Percentiles rank a stretch among this genome's conserved stretches.
Conservation (phyloP, 2,329 filamentous ascomycete species). For the Ascochyta koolunga region DNA sequence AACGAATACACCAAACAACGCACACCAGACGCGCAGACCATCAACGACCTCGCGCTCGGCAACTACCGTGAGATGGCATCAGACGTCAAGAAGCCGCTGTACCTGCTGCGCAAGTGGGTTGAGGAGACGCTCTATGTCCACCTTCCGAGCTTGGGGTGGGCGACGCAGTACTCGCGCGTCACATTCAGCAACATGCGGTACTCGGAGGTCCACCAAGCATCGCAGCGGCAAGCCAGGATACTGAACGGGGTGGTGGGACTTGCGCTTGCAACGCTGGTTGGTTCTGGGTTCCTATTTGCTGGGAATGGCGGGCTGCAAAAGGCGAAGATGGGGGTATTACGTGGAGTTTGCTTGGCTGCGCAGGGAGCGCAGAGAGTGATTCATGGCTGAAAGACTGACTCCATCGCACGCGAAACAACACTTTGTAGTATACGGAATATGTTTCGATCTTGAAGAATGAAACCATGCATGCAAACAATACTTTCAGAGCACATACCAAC, state of each 20-base stretch:
- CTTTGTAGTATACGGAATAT: background rate
- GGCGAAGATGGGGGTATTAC: slow-evolving; percentile 36
- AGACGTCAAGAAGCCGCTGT: slow-evolving; percentile 77
- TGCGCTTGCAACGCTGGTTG: slow-evolving; percentile 20
- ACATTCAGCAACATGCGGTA: slow-evolving; percentile 95
- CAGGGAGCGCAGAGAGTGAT: slow-evolving; percentile 27
- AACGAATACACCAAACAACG: slow-evolving; percentile 76
- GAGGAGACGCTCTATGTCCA: slow-evolving; percentile 83
- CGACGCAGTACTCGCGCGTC: slow-evolving; percentile 89
- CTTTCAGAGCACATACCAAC: background rate
- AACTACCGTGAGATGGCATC: slow-evolving; percentile 96
- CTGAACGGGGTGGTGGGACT: slow-evolving; percentile 39
- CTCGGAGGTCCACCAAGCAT: slow-evolving; percentile 75
- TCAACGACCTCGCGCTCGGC: slow-evolving; percentile 87
- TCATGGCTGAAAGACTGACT: slow-evolving; percentile 15
- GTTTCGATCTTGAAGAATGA: background rate
- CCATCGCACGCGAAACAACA: background rate
- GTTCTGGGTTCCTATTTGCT: slow-evolving; percentile 30
- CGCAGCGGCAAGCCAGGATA: slow-evolving; percentile 54
- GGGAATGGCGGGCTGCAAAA: slow-evolving; percentile 28
- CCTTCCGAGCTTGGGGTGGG: slow-evolving; percentile 80
- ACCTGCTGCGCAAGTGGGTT: slow-evolving; percentile 80
- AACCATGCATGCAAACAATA: background rate
- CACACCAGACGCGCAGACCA: slow-evolving; percentile 79
- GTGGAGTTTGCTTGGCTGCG: slow-evolving; percentile 34